Evolutionary conservation across 768 basidiomycete genomes (phyloP), one percentile per base, ranked within the genome.

Genomic region (Termitomyces sp.): DNA sequence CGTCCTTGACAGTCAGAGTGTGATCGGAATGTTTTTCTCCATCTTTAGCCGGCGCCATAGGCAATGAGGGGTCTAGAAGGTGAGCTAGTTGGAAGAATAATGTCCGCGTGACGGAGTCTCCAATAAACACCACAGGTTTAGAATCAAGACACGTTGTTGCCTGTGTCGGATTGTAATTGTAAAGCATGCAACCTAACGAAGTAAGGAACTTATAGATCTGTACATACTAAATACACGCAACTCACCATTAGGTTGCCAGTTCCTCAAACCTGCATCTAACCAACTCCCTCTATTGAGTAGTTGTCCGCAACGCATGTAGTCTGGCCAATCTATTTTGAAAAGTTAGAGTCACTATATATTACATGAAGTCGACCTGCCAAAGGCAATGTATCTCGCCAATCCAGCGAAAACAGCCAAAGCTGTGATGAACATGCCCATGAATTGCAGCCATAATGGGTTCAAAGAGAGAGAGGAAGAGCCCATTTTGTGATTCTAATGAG

Each of bases 241-340:
- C 82, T 63, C 62, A 89, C 94, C 92, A 62, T 92, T 84, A 3
- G 94, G 94, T 70, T 97, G 94, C 94, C 94, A 97, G 68, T 88
- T 89, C 62, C 72, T 78, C 70, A 82, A 80, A 44, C 70, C 74
- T 28, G 74, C 71, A 70, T 94, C 94, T 58, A 94, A 72, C 94
- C 94, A 96, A 66, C 81, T 83, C 33, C 94, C 94, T 44, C 78
- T 78, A 52, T 80, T 88, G 51, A 94, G 71, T 32, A 95, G 73
- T 5, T 91, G 81, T 60, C 82, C 76, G 70, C 94, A 96, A 68
- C 85, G 89, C 57, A 83, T 78, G 15, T 89, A 85, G 72, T 95
- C 94, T 7, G 80, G 74, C 71, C 80, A 82, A 72, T 92, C 94
- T 94, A 44, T 15, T 16, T 13, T 35, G 20, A 44, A 22, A 7